Evolutionary conservation across 2,329 filamentous ascomycete species (phyloP), one percentile per base, ranked within the genome.

Genomic region (Alternaria sp.): DNA sequence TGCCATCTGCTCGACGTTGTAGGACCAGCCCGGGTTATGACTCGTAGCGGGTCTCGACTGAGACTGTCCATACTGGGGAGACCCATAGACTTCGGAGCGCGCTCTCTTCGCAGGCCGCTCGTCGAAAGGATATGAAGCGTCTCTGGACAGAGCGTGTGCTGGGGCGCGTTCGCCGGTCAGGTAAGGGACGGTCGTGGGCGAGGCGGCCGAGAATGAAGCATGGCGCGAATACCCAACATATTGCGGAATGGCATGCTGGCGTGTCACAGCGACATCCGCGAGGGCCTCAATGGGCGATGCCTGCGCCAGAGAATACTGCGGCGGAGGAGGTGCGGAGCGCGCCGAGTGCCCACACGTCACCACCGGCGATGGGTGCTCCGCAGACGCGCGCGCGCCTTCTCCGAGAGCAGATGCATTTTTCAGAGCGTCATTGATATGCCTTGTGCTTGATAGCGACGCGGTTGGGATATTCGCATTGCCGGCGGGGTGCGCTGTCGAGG

Each of bases 71-170:
- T 79, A 72, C 20, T 79, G 74, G 24, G 79, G 76, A 18, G 81
- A 82, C 16, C 80, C 78, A 52, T 84, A 77, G 66, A 85, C 80
- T 68, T 88, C 87, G 43, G 87, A 89, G 63, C 87, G 84, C 49
- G 86, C 82, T 42, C 88, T 83, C 75, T 89, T 89, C 20, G 85
- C 76, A 4, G 87, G 86, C 47, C 85, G 81, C 67, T 87, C 83
- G 48, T 77, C 39, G 59, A 66, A 55, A 5, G 61, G 18, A 48
- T 66, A 60, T 32, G 54, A 30, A 12, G 61, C n/a, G 51, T 66
- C 65, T 34, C 53, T 24, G 3, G 61, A 34, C 49, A 66, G 61
- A 52, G 64, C 57, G 57, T 71, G 75, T 57, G 67, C 67, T 24
- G 71, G 61, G 20, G 68, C 65, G 69, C 65, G 67, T 41, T 67